Conservation (phyloP, 2,329 filamentous ascomycete species). For the Pseudogymnoascus sp. region DNA sequence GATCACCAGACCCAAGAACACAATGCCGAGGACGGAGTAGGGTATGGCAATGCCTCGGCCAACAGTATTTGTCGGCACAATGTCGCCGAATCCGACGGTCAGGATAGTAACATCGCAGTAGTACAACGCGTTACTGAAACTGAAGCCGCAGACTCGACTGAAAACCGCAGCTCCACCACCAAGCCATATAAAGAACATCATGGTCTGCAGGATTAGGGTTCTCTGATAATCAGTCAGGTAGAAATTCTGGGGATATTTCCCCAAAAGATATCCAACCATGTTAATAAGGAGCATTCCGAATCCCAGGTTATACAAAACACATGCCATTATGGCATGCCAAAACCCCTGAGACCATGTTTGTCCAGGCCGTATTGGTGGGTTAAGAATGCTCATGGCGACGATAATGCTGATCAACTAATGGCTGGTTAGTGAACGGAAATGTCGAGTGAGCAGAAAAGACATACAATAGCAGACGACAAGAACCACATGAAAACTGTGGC, state of each 20-base stretch:
- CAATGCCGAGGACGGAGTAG: slow-evolving; percentile 59
- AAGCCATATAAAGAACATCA: slow-evolving; percentile 63
- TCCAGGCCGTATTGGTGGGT: slow-evolving; percentile 36
- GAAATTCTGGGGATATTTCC: slow-evolving; percentile 62
- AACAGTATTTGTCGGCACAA: slow-evolving; percentile 44
- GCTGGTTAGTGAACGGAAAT: slow-evolving; percentile 29
- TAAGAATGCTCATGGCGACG: slow-evolving; percentile 47
- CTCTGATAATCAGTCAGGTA: slow-evolving; percentile 58
- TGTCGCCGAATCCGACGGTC: slow-evolving; percentile 55
- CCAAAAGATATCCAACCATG: slow-evolving; percentile 61
- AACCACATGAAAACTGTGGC: slow-evolving; percentile 61
- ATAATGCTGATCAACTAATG: slow-evolving; percentile 49
- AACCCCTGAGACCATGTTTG: slow-evolving; percentile 58
- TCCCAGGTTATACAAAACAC: slow-evolving; percentile 53
- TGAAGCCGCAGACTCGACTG: slow-evolving; percentile 47
- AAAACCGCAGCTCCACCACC: slow-evolving; percentile 58
- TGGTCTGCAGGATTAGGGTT: slow-evolving; percentile 63
- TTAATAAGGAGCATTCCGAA: slow-evolving; percentile 59
- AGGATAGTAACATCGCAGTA: slow-evolving; percentile 55
- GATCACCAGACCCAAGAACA: slow-evolving; percentile 62
- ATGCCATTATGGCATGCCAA: slow-evolving; percentile 61
- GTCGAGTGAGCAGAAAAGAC: slow-evolving; percentile 57
- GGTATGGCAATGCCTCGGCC: slow-evolving; percentile 56
- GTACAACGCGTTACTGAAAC: slow-evolving; percentile 52
- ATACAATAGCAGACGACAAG: slow-evolving; percentile 49